A percentile compares a stretch with the other conserved stretches of the same genome.
Evolutionary conservation across 2,329 filamentous ascomycete species (phyloP).

Genomic region (Scopulariopsis brevicaulis): DNA sequence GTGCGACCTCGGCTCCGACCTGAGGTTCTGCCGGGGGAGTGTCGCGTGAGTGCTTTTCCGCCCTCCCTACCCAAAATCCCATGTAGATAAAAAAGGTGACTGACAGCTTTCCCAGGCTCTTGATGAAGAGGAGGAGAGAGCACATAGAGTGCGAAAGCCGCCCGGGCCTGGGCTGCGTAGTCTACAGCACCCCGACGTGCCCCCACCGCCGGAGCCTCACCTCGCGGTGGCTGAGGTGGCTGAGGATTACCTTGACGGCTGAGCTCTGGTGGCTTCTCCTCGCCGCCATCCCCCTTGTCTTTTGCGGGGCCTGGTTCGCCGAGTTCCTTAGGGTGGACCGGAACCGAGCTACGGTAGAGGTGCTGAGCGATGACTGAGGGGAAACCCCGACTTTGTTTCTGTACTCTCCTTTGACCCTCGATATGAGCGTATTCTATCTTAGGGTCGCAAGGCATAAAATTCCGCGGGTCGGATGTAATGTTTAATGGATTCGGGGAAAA

Average conservation of each 20-base stretch:
- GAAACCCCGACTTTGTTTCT: not conserved
- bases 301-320: conserved; percentile 24
- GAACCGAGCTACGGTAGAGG: not conserved
- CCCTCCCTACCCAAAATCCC: not conserved
- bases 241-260: conserved; percentile 29
- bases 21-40: conserved; percentile 48
- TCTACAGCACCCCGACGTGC: conserved; percentile 38
- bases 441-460: not conserved
- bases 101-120: conserved; percentile 23
- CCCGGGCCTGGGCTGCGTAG: conserved; percentile 42
- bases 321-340: conserved; percentile 8
- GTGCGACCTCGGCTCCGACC: conserved; percentile 48
- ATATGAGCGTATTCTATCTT: not conserved
- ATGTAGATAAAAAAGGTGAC: not conserved
- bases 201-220: conserved; percentile 30
- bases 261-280: conserved; percentile 38
- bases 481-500: not conserved
- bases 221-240: conserved; percentile 31
- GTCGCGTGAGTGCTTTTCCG: conserved; percentile 32
- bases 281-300: conserved; percentile 25
- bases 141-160: conserved; percentile 50
- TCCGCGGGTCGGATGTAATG: not conserved
- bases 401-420: no score
- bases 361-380: not conserved
- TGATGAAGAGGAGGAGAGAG: conserved; percentile 48